Evolutionary conservation across 805 yeast species (phyloP).

Genomic region (Kodamaea fukazawae): DNA sequence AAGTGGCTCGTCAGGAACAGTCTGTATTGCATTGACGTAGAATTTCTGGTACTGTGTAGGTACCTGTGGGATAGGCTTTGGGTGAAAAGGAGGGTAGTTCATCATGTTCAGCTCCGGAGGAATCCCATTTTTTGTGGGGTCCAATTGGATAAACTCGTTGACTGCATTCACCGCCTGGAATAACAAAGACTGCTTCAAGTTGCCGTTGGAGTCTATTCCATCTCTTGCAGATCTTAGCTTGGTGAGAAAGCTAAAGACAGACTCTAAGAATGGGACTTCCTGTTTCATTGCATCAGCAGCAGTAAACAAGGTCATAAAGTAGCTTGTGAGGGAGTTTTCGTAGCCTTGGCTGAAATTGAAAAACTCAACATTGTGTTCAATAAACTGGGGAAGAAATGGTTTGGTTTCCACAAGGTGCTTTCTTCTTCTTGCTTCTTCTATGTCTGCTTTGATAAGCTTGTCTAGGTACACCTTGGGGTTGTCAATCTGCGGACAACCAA

Average conservation of each 20-base stretch:
- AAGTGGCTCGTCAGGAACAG: slow-evolving; percentile 6
- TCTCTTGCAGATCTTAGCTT: slow-evolving; percentile 13
- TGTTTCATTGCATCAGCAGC: slow-evolving; percentile 7
- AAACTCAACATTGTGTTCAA: slow-evolving; percentile 12
- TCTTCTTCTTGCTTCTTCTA: slow-evolving; percentile 7
- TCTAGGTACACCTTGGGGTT: not conserved
- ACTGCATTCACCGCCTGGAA: slow-evolving; percentile 13
- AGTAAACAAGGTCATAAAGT: slow-evolving; percentile 8
- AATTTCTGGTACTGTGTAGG: slow-evolving; percentile 3
- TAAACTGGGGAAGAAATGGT: slow-evolving; percentile 13
- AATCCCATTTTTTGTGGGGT: slow-evolving; percentile 15
- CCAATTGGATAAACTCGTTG: slow-evolving; percentile 11
- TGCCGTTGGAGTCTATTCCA: slow-evolving; percentile 3
- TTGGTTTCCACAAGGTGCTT: slow-evolving; percentile 15
- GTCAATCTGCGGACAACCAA: slow-evolving; percentile 3
- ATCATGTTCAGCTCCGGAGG: slow-evolving; percentile 23
- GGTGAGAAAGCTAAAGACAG: slow-evolving; percentile 12
- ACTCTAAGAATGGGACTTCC: slow-evolving; percentile 14
- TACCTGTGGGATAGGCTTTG: slow-evolving; percentile 18
- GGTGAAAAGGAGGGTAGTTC: slow-evolving; percentile 25
- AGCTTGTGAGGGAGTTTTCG: slow-evolving; percentile 6
- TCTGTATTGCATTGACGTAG: not conserved
- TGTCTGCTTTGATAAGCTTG: not conserved
- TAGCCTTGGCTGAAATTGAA: slow-evolving; percentile 15
- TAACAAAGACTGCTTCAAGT: slow-evolving; percentile 12